Evolutionary conservation across 164 flowering plant species (phyloP).

Genomic region (Echeveria elegans): DNA sequence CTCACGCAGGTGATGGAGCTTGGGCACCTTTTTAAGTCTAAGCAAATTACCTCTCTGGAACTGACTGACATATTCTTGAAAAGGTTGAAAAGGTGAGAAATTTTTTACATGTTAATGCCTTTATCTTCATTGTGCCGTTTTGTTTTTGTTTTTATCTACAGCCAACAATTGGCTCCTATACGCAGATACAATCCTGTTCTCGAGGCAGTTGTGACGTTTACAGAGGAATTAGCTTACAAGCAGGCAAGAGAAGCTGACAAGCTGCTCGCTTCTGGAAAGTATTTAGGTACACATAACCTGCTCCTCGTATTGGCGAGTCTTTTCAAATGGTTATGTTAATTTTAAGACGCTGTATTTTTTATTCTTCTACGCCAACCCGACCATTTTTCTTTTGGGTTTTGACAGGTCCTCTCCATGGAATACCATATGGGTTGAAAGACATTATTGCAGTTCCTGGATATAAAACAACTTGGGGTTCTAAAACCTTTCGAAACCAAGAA

Average conservation of each 20-base stretch:
- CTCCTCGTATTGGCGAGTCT: not conserved
- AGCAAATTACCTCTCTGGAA: slow-evolving; percentile 67
- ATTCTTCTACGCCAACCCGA: too few species aligned
- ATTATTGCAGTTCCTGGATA: slow-evolving; percentile 75
- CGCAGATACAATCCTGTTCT: slow-evolving; percentile 57
- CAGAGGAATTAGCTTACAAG: slow-evolving; percentile 73
- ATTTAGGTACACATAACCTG: slow-evolving; percentile 51
- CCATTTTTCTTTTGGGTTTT: not conserved
- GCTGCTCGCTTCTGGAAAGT: slow-evolving; percentile 53
- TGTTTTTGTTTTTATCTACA: slow-evolving; percentile 3
- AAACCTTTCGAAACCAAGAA: slow-evolving; percentile 59
- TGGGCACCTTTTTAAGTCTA: slow-evolving; percentile 58
- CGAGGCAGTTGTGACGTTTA: slow-evolving; percentile 63
- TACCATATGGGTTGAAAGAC: slow-evolving; percentile 92
- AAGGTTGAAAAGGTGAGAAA: slow-evolving; percentile 63
- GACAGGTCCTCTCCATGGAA: slow-evolving; percentile 92
- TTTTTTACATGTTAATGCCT: not conserved
- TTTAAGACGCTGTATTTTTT: not conserved
- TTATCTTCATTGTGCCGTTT: not conserved
- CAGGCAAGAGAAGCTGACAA: slow-evolving; percentile 81
- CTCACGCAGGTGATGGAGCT: slow-evolving; percentile 60
- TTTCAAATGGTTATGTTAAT: not conserved
- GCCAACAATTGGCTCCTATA: not conserved
- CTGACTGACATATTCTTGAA: slow-evolving; percentile 53
- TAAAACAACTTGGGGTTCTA: slow-evolving; percentile 91